phyloP scores from a whole-genome alignment of 2,329 filamentous ascomycete genomes.

The Rhytidhysteron rufulum region DNA sequence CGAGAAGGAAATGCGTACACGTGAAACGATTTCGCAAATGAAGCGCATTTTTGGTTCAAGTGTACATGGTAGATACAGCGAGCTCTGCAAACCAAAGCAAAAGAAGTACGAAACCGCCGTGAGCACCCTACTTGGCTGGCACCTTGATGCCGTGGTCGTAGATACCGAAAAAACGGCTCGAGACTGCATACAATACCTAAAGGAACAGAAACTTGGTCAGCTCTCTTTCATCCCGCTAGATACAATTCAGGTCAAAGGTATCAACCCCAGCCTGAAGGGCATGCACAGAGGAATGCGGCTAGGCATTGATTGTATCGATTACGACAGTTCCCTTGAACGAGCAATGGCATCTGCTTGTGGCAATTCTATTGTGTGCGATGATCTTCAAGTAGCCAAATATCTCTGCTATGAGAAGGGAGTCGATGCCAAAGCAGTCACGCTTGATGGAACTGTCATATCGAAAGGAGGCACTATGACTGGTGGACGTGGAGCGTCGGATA shows the following conservation, averaged over 20 bases:
- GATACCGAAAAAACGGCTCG: constrained; percentile 92
- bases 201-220: constrained; percentile 79
- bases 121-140: constrained; percentile 82
- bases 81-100: constrained; percentile 92
- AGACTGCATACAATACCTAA: constrained; percentile 91
- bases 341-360: constrained; percentile 95
- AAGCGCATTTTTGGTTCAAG: constrained; percentile 83
- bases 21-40: constrained; percentile 78
- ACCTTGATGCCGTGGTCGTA: constrained; percentile 92
- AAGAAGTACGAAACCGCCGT: constrained; percentile 95
- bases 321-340: constrained; percentile 80
- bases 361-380: constrained; percentile 91
- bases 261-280: constrained; percentile 87
- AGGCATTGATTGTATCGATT: constrained; percentile 94
- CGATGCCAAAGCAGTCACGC: constrained; percentile 87
- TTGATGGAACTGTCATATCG: constrained; percentile 95
- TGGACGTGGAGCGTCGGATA: constrained; percentile 73
- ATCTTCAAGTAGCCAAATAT: constrained; percentile 77
- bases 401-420: constrained; percentile 82
- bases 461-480: constrained; percentile 97
- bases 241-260: constrained; percentile 90
- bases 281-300: constrained; percentile 78
- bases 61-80: constrained; percentile 83
- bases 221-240: constrained; percentile 96
- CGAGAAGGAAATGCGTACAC: constrained; percentile 72